A percentile compares a stretch with the other conserved stretches of the same genome.
These are phyloP conservation scores for Eimeria brunetti DNA, from an alignment of 169 alveolate genomes.

Conservation along the genomic window DNA sequence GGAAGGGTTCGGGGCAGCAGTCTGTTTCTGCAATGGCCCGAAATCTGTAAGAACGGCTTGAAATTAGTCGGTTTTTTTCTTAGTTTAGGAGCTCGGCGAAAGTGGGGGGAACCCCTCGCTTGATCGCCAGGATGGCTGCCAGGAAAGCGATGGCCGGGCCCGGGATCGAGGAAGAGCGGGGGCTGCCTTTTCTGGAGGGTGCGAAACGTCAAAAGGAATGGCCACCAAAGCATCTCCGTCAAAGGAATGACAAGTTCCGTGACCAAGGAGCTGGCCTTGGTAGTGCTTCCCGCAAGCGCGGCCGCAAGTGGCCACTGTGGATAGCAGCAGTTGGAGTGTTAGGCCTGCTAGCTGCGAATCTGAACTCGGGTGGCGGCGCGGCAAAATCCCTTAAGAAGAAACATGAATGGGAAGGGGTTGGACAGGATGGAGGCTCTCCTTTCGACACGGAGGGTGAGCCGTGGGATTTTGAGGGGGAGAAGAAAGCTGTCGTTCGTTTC, in stretches of 20 bases:
- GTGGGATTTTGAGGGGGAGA: not conserved
- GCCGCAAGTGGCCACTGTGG: conserved; percentile 17
- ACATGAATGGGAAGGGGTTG: not conserved
- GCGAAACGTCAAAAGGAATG: not conserved
- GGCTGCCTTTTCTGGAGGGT: not conserved
- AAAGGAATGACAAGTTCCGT: not conserved
- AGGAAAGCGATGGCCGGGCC: not conserved
- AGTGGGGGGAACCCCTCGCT: conserved; percentile 1
- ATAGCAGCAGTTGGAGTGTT: conserved; percentile 11
- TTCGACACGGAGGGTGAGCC: not conserved
- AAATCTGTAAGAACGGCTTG: not conserved
- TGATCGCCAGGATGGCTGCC: conserved; percentile 7
- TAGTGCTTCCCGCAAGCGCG: not conserved
- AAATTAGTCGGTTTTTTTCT: not conserved
- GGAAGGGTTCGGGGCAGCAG: not conserved
- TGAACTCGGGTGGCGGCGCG: not conserved
- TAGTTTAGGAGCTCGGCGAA: not conserved
- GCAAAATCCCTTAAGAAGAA: not conserved
- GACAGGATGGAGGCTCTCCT: not conserved
- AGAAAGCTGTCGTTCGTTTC: not conserved
- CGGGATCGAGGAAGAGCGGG: not conserved
- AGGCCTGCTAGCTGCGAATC: not conserved
- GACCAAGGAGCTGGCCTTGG: not conserved
- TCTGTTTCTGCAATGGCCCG: not conserved
- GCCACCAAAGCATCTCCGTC: not conserved